phyloP scores from a whole-genome alignment of 176 grass and related monocot species.

The sorghum (Sorghum bicolor) region DNA sequence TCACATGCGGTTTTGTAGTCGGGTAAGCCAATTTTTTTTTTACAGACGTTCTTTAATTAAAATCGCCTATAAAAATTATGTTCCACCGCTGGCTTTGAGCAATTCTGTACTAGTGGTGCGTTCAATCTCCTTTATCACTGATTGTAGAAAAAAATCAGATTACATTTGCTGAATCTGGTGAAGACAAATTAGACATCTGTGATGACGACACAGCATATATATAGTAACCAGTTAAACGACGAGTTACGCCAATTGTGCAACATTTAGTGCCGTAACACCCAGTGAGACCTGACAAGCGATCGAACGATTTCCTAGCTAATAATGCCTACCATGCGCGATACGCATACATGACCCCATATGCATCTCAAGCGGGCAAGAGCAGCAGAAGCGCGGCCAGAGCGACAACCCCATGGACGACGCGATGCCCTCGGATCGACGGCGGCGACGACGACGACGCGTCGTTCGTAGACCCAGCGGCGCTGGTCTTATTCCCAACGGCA shows the following conservation, averaged over 20 bases:
- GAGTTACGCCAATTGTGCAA: not conserved
- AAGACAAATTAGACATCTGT: no score
- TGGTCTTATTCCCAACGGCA: not conserved
- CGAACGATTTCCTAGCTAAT: not conserved
- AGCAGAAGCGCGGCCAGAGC: not conserved
- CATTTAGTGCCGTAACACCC: not conserved
- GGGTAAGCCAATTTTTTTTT: no score
- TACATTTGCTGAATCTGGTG: no score
- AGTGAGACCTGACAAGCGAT: not conserved
- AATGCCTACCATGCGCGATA: not conserved
- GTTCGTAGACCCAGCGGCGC: not conserved
- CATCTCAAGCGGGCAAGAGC: not conserved
- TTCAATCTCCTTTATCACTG: no score
- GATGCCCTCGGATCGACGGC: not conserved
- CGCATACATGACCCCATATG: not conserved
- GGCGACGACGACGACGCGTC: not conserved
- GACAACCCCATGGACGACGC: not conserved
- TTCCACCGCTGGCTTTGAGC: no score
- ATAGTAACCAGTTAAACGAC: not conserved
- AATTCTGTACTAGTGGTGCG: no score
- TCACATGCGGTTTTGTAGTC: no score
- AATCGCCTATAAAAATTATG: no score
- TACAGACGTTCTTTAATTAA: no score
- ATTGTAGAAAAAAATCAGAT: no score
- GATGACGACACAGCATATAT: no score